phyloP scores from a whole-genome alignment of 2,329 filamentous ascomycete species.

The Alternaria triticina region DNA sequence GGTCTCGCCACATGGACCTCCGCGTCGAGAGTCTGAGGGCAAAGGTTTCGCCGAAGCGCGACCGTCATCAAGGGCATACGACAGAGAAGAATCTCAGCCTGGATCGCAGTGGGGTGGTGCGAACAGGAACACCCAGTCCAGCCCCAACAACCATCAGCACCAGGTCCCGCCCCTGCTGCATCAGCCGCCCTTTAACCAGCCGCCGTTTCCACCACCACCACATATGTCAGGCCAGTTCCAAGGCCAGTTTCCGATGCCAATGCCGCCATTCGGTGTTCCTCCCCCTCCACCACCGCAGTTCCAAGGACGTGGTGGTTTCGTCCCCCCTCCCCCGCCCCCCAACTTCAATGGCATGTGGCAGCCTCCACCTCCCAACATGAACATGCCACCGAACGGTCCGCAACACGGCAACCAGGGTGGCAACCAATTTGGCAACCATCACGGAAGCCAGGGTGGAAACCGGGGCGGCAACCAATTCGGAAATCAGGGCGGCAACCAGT shows the following conservation, averaged over 20 bases:
- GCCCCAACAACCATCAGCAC: conserved; percentile 12
- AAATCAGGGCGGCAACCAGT: background rate
- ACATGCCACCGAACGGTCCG: conserved; percentile 19
- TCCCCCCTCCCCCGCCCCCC: conserved; percentile 34
- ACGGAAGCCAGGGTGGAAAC: conserved; percentile 12
- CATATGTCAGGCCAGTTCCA: conserved; percentile 24
- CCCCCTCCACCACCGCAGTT: conserved; percentile 30
- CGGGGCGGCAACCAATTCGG: conserved; percentile 15
- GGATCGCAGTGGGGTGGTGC: conserved; percentile 17
- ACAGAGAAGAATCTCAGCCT: conserved; percentile 12
- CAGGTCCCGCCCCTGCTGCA: conserved; percentile 4
- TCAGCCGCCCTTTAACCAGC: conserved; percentile 23
- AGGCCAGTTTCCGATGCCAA: conserved; percentile 24
- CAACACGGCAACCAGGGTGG: conserved; percentile 7
- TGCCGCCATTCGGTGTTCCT: conserved; percentile 22
- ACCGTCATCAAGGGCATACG: conserved; percentile 12
- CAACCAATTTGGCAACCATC: conserved; percentile 15
- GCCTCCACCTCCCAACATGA: conserved; percentile 25
- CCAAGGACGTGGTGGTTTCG: conserved; percentile 19
- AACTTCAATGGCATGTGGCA: conserved; percentile 32
- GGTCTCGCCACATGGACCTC: conserved; percentile 9
- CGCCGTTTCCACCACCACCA: conserved; percentile 26
- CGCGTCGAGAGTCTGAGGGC: conserved; percentile 9
- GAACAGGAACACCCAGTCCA: conserved; percentile 8
- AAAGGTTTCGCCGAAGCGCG: conserved; percentile 12